Percentiles rank a stretch among this genome's conserved stretches.
phyloP scores from a whole-genome alignment of 2,329 filamentous ascomycete genomes.

The Zymoseptoria passerinii region DNA sequence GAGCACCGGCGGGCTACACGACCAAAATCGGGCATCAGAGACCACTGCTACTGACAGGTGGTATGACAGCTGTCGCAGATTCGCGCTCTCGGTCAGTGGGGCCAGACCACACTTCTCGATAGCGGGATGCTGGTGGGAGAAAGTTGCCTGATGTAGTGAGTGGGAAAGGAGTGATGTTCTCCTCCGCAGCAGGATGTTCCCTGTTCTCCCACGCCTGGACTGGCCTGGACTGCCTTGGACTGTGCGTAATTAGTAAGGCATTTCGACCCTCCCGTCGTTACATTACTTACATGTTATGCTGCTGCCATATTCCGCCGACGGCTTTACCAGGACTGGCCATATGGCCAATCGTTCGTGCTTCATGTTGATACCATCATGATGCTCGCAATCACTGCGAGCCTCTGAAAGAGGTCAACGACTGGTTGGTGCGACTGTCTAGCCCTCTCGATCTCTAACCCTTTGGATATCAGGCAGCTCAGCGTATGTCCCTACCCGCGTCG shows the following conservation, averaged over 20 bases:
- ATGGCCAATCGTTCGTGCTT: too few relatives aligned
- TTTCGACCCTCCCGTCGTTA: too few relatives aligned
- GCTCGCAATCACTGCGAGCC: too few relatives aligned
- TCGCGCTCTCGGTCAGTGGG: background rate
- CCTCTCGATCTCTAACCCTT: background rate
- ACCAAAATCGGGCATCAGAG: background rate
- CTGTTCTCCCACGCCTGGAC: background rate
- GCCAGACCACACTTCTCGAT: background rate
- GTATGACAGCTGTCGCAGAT: background rate
- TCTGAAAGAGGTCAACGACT: too few relatives aligned
- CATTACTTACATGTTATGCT: too few relatives aligned
- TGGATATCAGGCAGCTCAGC: background rate
- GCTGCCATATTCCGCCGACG: too few relatives aligned
- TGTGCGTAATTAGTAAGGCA: background rate
- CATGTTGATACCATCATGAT: too few relatives aligned
- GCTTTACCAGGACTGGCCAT: too few relatives aligned
- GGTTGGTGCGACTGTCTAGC: too few relatives aligned
- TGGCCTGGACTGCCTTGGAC: too few relatives aligned
- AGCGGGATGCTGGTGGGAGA: background rate
- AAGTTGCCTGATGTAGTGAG: too few relatives aligned
- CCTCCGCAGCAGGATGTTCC: background rate
- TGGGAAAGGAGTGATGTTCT: background rate
- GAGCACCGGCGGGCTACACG: background rate
- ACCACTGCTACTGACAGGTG: background rate
- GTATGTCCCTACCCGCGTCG: background rate